Evolutionary conservation across 345 rosid species (phyloP).

Genomic region (Brassica carinata): DNA sequence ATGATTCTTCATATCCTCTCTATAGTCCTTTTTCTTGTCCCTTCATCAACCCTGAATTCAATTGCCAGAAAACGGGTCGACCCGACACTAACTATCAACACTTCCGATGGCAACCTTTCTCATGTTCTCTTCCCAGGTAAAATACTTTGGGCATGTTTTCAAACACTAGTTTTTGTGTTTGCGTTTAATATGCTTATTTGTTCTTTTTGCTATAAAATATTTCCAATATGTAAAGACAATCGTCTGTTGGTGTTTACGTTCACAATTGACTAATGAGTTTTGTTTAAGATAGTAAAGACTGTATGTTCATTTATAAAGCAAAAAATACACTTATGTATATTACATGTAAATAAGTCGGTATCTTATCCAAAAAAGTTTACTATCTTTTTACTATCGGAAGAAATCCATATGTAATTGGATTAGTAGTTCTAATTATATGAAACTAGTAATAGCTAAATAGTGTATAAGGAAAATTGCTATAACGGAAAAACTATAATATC

Average conservation of each 20-base stretch:
- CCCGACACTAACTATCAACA: conserved; percentile 64
- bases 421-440: not conserved
- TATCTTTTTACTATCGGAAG: not conserved
- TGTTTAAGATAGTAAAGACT: not conserved
- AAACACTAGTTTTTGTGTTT: not conserved
- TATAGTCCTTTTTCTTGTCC: conserved; percentile 70
- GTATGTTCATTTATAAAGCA: not conserved
- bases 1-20: conserved; percentile 68
- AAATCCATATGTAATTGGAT: not conserved
- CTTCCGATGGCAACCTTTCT: conserved; percentile 78
- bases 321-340: not conserved
- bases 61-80: conserved; percentile 78
- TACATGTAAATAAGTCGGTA: not conserved
- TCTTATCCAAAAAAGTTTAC: not conserved
- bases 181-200: not conserved
- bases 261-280: not conserved
- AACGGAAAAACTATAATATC: not conserved
- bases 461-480: not conserved
- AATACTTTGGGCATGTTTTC: conserved; percentile 12
- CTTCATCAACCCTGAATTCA: conserved; percentile 64
- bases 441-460: not conserved
- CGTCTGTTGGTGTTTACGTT: conserved; percentile 5
- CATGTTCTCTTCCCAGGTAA: conserved; percentile 69
- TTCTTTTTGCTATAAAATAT: not conserved
- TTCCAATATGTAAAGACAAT: not conserved